phyloP scores from a whole-genome alignment of 257 asterid genomes.

The Ballota nigra region DNA sequence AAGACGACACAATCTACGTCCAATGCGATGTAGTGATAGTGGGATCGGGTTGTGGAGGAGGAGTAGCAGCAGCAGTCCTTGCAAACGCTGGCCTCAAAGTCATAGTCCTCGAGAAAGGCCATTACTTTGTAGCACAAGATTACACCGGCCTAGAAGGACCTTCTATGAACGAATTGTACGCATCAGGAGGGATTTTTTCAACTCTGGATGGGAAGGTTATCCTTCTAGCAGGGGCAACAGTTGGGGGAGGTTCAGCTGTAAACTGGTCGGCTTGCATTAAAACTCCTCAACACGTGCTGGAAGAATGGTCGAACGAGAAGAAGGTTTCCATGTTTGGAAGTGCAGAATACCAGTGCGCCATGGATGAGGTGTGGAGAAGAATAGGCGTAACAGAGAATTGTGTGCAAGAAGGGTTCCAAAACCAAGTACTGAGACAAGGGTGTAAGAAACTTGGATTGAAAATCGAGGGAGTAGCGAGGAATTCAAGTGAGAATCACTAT shows the following conservation, averaged over 20 bases:
- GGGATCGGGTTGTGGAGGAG: slow-evolving; percentile 76
- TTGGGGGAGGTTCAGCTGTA: background rate
- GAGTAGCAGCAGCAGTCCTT: slow-evolving; percentile 61
- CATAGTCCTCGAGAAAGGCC: slow-evolving; percentile 58
- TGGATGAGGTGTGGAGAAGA: slow-evolving; percentile 49
- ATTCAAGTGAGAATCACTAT: slow-evolving; percentile 49
- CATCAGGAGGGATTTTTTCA: background rate
- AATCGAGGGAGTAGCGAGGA: slow-evolving; percentile 37
- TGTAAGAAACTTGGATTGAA: slow-evolving; percentile 53
- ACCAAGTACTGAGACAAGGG: slow-evolving; percentile 46
- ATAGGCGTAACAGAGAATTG: slow-evolving; percentile 56
- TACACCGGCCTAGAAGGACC: slow-evolving; percentile 36
- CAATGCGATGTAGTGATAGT: slow-evolving; percentile 59
- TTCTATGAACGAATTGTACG: background rate
- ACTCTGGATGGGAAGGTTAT: background rate
- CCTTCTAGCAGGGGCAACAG: background rate
- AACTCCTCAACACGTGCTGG: slow-evolving; percentile 29
- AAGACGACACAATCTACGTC: slow-evolving; percentile 22
- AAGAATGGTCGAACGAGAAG: slow-evolving; percentile 47
- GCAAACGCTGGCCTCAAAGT: slow-evolving; percentile 58
- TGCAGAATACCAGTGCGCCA: slow-evolving; percentile 44
- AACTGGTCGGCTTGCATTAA: background rate
- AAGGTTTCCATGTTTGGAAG: slow-evolving; percentile 43
- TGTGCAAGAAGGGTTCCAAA: slow-evolving; percentile 46
- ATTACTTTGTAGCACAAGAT: slow-evolving; percentile 45